Conservation (phyloP, 129 eudicot species). For the Chrysanthemum seticuspe region DNA sequence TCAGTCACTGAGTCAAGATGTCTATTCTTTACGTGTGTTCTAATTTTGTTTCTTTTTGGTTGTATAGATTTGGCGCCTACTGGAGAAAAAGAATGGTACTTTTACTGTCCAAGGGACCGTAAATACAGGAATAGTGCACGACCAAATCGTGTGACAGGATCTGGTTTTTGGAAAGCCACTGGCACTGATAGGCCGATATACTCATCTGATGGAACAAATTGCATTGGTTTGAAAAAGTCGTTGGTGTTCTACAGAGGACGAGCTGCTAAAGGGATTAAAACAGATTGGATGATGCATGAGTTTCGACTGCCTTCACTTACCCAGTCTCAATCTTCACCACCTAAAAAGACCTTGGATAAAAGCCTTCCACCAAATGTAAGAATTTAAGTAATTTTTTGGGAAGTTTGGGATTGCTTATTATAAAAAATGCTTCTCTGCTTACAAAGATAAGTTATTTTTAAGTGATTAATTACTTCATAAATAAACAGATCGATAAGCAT, state of each 20-base stretch:
- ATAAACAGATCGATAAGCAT: no score
- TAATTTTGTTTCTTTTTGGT: background rate
- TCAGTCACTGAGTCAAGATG: background rate
- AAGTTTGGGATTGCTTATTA: no score
- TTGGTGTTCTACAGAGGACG: conserved; percentile 88
- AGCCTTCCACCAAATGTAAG: conserved; percentile 65
- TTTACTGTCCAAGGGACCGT: conserved; percentile 93
- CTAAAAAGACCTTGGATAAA: conserved; percentile 61
- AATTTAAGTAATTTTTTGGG: background rate
- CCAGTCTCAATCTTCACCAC: conserved; percentile 38
- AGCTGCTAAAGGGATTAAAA: conserved; percentile 91
- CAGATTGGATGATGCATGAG: conserved; percentile 99
- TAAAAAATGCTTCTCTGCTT: no score
- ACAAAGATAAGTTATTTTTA: no score
- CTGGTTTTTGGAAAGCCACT: conserved; percentile 97
- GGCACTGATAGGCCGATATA: conserved; percentile 96
- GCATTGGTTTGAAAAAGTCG: conserved; percentile 88
- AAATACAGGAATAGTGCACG: conserved; percentile 89
- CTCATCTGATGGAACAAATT: conserved; percentile 71
- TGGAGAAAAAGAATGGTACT: conserved; percentile 98
- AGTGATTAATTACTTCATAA: no score
- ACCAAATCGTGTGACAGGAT: conserved; percentile 89
- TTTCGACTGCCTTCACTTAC: conserved; percentile 68
- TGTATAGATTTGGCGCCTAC: conserved; percentile 69
- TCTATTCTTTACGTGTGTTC: background rate